These are phyloP conservation scores for Chamaecrista fasciculata DNA, from an alignment of 306 rosid species.

Conservation along the genomic window DNA sequence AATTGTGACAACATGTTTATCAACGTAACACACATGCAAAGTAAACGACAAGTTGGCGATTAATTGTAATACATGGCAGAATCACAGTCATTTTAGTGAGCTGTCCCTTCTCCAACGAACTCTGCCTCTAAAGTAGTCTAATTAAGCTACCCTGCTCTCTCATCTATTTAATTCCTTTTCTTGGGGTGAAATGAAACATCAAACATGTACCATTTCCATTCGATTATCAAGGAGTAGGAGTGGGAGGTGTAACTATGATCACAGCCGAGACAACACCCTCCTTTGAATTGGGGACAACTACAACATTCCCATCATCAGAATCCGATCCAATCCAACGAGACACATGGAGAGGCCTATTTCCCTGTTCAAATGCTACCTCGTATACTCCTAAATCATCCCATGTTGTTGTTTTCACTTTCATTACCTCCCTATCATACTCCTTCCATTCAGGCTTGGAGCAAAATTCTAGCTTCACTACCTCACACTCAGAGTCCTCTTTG, in stretches of 20 bases:
- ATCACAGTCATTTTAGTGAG: too few species aligned
- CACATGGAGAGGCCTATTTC: slow-evolving; percentile 39
- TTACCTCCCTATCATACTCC: neutral
- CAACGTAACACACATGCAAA: too few species aligned
- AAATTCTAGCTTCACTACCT: slow-evolving; percentile 29
- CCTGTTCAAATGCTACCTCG: slow-evolving; percentile 40
- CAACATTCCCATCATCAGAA: slow-evolving; percentile 27
- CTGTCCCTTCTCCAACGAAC: too few species aligned
- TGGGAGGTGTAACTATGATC: slow-evolving; percentile 25
- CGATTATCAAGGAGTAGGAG: too few species aligned
- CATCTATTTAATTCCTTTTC: too few species aligned
- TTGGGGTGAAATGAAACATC: too few species aligned
- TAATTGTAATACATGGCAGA: too few species aligned
- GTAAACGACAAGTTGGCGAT: too few species aligned
- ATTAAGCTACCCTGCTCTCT: too few species aligned
- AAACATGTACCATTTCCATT: too few species aligned
- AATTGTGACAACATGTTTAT: too few species aligned
- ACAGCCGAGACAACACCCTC: slow-evolving; percentile 15
- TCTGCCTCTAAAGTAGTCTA: too few species aligned
- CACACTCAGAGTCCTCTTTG: slow-evolving; percentile 21
- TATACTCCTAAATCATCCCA: slow-evolving; percentile 48
- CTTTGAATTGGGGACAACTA: slow-evolving; percentile 30
- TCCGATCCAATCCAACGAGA: slow-evolving; percentile 50
- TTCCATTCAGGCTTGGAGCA: slow-evolving; percentile 11
- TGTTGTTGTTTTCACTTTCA: neutral